These are phyloP conservation scores for Jackrogersella multiformis DNA, from an alignment of 495 filamentous ascomycete genomes.

Conservation along the genomic window DNA sequence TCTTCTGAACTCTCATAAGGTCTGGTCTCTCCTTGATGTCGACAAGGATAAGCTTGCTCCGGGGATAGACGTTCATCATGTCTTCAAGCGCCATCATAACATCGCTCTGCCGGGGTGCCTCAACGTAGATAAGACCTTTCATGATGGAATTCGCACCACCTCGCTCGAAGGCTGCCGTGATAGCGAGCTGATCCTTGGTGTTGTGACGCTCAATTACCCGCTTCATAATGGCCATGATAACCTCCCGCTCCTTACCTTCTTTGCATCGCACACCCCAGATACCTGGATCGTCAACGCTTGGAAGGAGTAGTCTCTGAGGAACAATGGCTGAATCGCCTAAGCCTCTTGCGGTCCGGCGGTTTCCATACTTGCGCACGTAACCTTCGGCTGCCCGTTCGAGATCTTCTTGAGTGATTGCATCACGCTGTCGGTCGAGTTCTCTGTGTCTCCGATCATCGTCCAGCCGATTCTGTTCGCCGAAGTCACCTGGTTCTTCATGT, in stretches of 20 bases:
- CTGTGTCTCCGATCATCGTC: conserved; percentile 91
- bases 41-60: conserved; percentile 82
- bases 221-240: conserved; percentile 84
- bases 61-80: conserved; percentile 84
- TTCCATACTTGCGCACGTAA: conserved; percentile 82
- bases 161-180: conserved; percentile 90
- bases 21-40: conserved; percentile 99
- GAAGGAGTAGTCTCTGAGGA: conserved; percentile 87
- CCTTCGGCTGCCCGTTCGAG: conserved; percentile 91
- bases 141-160: conserved; percentile 74
- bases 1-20: conserved; percentile 87
- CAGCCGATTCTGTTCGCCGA: conserved; percentile 81
- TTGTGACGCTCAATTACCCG: conserved; percentile 79
- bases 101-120: conserved; percentile 86
- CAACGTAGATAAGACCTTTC: conserved; percentile 94
- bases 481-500: conserved; percentile 89
- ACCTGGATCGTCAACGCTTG: conserved; percentile 92
- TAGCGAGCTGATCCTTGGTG: conserved; percentile 78
- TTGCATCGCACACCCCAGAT: conserved; percentile 96
- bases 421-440: conserved; percentile 90
- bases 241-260: conserved; percentile 91
- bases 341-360: conserved; percentile 58
- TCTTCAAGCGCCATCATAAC: conserved; percentile 82
- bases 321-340: conserved; percentile 72
- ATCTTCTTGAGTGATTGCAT: conserved; percentile 84